Base-by-base conservation (phyloP, 192 early-diverging fungal species). In the Linnemannia exigua region DNA sequence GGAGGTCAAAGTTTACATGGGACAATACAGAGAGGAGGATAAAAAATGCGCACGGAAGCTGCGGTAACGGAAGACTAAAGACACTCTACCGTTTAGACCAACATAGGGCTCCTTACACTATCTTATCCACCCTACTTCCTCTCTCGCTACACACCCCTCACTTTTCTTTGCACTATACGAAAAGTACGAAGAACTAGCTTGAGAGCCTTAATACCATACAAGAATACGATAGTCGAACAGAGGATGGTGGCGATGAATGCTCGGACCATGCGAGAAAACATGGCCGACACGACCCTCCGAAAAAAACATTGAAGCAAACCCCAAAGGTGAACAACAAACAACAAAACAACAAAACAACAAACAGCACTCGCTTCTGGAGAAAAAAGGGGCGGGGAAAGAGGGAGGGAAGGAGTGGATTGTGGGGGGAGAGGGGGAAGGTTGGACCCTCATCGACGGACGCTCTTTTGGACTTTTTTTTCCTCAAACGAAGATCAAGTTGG, bases 11-110 rank as follows among this genome's bases (percentile, higher is more conserved):
- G 54, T 22, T 8, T 25, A 22, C 51, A 54, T 54, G 0, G 51
- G 51, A 22, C 0, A 22, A 20, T 2, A 25, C n/a, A n/a, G n/a
- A n/a, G n/a, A n/a, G n/a, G n/a, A n/a, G n/a, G n/a, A n/a, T n/a
- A n/a, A 58, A 25, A 22, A 58, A 63, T 6, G 41, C 41, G 3
- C 41, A 44, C 41, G 12, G 58, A 25, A 63, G 28, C 58, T 63
- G 58, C 58, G 58, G 58, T 63, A 63, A 63, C 58, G 58, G 58
- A 63, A 63, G 11, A 63, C 28, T 63, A 63, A 63, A 31, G 25
- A 28, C 58, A 28, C 8, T 31, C n/a, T 28, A 61, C 28, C 28
- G 28, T 33, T 63, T 63, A 28, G 8, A 0, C 54, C 25, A 61
- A 61, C 25, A 8, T 25, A 12, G 54, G 54, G 0, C 25, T n/a